A percentile compares a stretch with the other conserved stretches of the same genome.
Evolutionary conservation across 306 rosid genomes (phyloP).

Genomic region (Citrullus mucosospermus): DNA sequence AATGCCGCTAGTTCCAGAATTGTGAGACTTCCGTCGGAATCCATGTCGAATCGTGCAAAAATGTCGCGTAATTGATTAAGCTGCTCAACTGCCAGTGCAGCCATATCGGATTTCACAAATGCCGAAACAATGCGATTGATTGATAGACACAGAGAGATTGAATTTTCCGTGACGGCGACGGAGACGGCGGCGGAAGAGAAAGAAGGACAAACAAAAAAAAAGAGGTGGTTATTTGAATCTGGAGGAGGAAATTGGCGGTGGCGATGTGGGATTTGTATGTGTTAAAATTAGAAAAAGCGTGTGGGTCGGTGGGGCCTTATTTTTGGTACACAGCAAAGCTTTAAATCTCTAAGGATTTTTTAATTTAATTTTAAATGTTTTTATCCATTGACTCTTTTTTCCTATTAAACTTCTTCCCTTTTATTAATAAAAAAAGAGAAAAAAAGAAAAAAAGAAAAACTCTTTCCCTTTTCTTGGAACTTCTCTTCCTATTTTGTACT

Average conservation of each 20-base stretch:
- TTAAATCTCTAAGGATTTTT: not conserved
- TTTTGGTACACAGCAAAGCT: not conserved
- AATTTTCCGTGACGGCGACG: not conserved
- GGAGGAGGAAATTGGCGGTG: not conserved
- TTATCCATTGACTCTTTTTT: not conserved
- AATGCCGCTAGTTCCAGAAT: slow-evolving; percentile 73
- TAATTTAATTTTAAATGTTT: not conserved
- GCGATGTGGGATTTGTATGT: not conserved
- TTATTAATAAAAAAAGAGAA: too few species aligned
- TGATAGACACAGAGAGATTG: not conserved
- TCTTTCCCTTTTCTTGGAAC: not conserved
- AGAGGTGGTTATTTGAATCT: not conserved
- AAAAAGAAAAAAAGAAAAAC: too few species aligned
- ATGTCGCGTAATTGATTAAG: slow-evolving; percentile 41
- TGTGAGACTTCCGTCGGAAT: slow-evolving; percentile 77
- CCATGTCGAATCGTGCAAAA: slow-evolving; percentile 66
- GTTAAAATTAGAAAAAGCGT: not conserved
- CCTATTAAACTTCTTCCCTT: not conserved
- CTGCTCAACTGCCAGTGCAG: slow-evolving; percentile 26
- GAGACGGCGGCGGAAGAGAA: not conserved
- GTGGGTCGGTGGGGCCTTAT: not conserved
- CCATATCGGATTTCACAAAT: not conserved
- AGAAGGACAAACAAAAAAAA: too few species aligned
- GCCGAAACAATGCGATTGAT: not conserved
- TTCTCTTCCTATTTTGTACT: not conserved